phyloP scores from a whole-genome alignment of 495 filamentous ascomycete species.

The Aspergillus incahuasiensis region DNA sequence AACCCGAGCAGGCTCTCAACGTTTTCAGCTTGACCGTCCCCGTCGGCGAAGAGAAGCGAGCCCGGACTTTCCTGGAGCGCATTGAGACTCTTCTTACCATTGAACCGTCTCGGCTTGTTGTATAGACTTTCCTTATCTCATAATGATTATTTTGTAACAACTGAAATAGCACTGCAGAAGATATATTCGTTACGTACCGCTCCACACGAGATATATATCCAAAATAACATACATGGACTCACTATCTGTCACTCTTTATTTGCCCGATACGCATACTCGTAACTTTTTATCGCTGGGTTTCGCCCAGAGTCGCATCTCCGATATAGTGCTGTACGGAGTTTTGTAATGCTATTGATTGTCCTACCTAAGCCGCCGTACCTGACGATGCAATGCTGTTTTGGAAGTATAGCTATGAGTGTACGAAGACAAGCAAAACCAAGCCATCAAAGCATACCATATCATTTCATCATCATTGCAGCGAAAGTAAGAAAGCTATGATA shows the following conservation, averaged over 20 bases:
- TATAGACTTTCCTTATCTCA: slow-evolving; percentile 31
- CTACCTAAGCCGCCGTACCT: too few relatives aligned
- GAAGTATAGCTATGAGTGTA: not conserved
- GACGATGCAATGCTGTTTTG: too few relatives aligned
- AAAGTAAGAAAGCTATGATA: not conserved
- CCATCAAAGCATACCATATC: slow-evolving; percentile 13
- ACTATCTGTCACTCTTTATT: too few relatives aligned
- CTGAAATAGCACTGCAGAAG: slow-evolving; percentile 6
- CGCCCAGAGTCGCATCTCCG: too few relatives aligned
- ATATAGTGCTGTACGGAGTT: too few relatives aligned
- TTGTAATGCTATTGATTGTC: not conserved
- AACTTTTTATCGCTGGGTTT: too few relatives aligned
- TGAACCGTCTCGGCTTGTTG: slow-evolving; percentile 75
- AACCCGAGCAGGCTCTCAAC: slow-evolving; percentile 53
- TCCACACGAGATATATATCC: not conserved
- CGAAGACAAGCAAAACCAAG: not conserved
- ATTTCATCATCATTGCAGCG: slow-evolving; percentile 22
- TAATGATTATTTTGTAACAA: slow-evolving; percentile 6
- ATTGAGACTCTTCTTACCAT: slow-evolving; percentile 76
- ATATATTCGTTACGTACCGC: slow-evolving; percentile 9
- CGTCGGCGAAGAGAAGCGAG: slow-evolving; percentile 73
- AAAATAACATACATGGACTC: too few relatives aligned
- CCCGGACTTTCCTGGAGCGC: slow-evolving; percentile 72
- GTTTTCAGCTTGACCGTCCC: slow-evolving; percentile 75
- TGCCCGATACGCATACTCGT: too few relatives aligned